Evolutionary conservation across 768 basidiomycete species (phyloP).

Genomic region (Termitomyces sp.): DNA sequence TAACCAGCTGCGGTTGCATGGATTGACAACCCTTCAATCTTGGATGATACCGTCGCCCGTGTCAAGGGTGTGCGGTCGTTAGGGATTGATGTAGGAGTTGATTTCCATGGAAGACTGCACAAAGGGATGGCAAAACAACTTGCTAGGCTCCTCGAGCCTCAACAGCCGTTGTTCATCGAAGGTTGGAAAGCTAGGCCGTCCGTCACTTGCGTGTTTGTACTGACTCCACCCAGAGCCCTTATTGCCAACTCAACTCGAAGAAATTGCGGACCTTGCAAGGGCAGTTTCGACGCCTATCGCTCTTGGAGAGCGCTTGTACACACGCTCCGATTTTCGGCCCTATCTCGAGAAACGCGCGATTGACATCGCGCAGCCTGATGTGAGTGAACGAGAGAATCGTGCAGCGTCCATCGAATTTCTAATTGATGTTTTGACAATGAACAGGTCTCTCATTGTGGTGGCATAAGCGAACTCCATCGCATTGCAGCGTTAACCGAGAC

Average conservation of each 20-base stretch:
- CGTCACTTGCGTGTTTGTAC: background rate
- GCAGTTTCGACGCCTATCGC: constrained; percentile 55
- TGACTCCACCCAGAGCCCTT: constrained; percentile 40
- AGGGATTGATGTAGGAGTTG: constrained; percentile 61
- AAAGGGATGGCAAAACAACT: constrained; percentile 69
- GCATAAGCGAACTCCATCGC: constrained; percentile 53
- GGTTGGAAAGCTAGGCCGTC: constrained; percentile 21
- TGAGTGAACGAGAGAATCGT: constrained; percentile 20
- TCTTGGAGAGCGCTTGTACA: constrained; percentile 60
- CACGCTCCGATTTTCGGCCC: constrained; percentile 56
- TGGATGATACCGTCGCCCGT: constrained; percentile 47
- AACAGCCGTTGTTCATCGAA: constrained; percentile 62
- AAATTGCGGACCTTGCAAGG: constrained; percentile 54
- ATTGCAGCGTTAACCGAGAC: constrained; percentile 58
- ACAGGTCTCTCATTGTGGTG: constrained; percentile 57
- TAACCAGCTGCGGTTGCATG: constrained; percentile 35
- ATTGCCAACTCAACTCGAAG: constrained; percentile 53
- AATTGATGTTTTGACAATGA: background rate
- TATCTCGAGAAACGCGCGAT: constrained; percentile 61
- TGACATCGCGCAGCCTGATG: constrained; percentile 68
- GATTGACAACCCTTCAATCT: constrained; percentile 55
- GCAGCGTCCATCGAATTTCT: background rate
- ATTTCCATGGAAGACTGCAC: constrained; percentile 69
- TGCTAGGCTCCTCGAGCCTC: constrained; percentile 53
- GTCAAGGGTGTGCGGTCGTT: constrained; percentile 46